Percentiles rank a stretch among this genome's conserved stretches.
Conservation (phyloP, 768 basidiomycete species). For the Pulveroboletus sp. region DNA sequence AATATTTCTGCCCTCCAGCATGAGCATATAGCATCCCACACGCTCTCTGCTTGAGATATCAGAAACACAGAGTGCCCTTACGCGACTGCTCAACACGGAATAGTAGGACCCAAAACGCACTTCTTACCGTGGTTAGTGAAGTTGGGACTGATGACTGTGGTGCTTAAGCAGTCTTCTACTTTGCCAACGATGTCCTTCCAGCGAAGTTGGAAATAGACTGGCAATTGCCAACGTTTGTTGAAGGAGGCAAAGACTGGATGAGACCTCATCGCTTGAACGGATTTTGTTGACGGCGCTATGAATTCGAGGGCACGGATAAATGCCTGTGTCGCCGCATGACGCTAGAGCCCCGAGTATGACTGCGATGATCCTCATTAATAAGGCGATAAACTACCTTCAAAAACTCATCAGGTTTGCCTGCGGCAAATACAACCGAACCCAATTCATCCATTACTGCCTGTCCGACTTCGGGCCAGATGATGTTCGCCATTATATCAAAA, state of each 20-base stretch:
- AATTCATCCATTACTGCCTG: constrained; percentile 79
- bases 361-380: neutral
- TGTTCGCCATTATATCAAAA: constrained; percentile 83
- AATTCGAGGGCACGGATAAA: constrained; percentile 82
- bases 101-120: neutral
- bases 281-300: constrained; percentile 68
- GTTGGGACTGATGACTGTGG: constrained; percentile 38
- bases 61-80: constrained; percentile 38
- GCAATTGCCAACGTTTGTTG: constrained; percentile 88
- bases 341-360: constrained; percentile 39
- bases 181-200: constrained; percentile 89
- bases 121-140: constrained; percentile 37
- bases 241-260: constrained; percentile 72
- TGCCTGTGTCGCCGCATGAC: constrained; percentile 77
- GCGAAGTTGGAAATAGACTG: constrained; percentile 93
- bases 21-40: constrained; percentile 66
- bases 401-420: constrained; percentile 86
- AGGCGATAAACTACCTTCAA: constrained; percentile 54
- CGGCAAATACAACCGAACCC: constrained; percentile 81
- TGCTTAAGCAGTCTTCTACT: constrained; percentile 64
- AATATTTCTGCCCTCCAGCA: constrained; percentile 89
- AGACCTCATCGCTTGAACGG: constrained; percentile 65
- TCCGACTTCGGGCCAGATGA: constrained; percentile 85
- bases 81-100: neutral
- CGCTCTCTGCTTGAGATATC: constrained; percentile 60